phyloP scores from a whole-genome alignment of 108 stramenopile genomes.

The Conticribra weissflogii region DNA sequence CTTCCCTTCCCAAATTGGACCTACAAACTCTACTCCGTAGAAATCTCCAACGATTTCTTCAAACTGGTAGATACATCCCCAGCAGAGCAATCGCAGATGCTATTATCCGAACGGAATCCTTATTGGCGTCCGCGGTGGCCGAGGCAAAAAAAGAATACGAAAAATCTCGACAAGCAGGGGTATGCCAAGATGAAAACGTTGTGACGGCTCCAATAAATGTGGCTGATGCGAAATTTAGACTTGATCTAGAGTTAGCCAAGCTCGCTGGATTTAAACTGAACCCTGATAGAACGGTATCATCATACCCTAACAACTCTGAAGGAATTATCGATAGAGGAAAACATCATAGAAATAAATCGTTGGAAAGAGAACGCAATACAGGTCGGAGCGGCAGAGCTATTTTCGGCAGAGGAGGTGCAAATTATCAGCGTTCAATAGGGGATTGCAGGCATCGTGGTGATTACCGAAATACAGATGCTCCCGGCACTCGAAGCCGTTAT shows the following conservation, averaged over 20 bases:
- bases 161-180: neutral
- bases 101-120: constrained; percentile 47
- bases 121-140: constrained; percentile 38
- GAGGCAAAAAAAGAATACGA: constrained; percentile 34
- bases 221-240: constrained; percentile 47
- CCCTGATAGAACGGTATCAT: constrained; percentile 50
- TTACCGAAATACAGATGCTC: too few relatives aligned
- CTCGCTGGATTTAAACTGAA: constrained; percentile 53
- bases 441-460: too few relatives aligned
- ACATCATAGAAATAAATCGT: neutral
- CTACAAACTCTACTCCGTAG: constrained; percentile 50
- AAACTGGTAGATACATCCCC: constrained; percentile 76
- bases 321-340: neutral
- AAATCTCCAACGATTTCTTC: constrained; percentile 60
- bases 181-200: neutral
- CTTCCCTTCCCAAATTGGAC: constrained; percentile 47
- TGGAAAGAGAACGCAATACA: neutral
- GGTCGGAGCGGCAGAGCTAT: constrained; percentile 8
- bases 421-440: neutral
- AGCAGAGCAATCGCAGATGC: constrained; percentile 66
- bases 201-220: neutral
- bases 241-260: constrained; percentile 50
- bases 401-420: neutral
- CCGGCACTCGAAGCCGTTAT: too few relatives aligned
- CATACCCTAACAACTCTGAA: neutral